Conservation (phyloP, 306 rosid species). For the Lithocarpus polystachyus region DNA sequence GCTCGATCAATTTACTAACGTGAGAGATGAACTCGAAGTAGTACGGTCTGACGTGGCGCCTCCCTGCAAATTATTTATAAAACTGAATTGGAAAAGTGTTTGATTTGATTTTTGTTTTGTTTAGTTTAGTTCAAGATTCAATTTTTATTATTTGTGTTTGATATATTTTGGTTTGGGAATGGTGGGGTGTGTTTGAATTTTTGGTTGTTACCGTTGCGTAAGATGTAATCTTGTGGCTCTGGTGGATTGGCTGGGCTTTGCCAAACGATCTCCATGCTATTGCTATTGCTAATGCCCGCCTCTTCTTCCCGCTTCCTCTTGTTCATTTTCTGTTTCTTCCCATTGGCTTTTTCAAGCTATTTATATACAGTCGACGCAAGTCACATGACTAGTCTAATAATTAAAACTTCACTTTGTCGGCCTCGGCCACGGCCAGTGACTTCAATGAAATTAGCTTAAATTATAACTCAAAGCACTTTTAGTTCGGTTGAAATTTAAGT, state of each 20-base stretch:
- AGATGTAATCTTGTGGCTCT: conserved; percentile 55
- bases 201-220: conserved; percentile 56
- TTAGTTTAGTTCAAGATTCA: too few species aligned
- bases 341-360: not conserved
- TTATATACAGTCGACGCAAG: too few species aligned
- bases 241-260: conserved; percentile 85
- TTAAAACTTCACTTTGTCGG: too few species aligned
- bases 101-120: not conserved
- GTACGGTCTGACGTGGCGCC: conserved; percentile 76
- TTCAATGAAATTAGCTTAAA: too few species aligned
- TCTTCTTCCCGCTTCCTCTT: conserved; percentile 33
- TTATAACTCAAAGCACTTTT: too few species aligned
- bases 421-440: too few species aligned
- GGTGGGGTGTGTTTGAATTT: not conserved
- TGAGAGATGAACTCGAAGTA: conserved; percentile 91
- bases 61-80: conserved; percentile 46
- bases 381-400: too few species aligned
- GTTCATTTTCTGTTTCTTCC: conserved; percentile 16
- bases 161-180: too few species aligned
- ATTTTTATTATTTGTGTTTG: too few species aligned
- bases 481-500: accelerated
- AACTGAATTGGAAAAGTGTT: not conserved
- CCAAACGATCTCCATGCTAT: conserved; percentile 76
- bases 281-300: conserved; percentile 5
- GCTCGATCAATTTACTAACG: conserved; percentile 29